phyloP scores from a whole-genome alignment of 352 stramenopile genomes.

The Phytophthora cryptogea region DNA sequence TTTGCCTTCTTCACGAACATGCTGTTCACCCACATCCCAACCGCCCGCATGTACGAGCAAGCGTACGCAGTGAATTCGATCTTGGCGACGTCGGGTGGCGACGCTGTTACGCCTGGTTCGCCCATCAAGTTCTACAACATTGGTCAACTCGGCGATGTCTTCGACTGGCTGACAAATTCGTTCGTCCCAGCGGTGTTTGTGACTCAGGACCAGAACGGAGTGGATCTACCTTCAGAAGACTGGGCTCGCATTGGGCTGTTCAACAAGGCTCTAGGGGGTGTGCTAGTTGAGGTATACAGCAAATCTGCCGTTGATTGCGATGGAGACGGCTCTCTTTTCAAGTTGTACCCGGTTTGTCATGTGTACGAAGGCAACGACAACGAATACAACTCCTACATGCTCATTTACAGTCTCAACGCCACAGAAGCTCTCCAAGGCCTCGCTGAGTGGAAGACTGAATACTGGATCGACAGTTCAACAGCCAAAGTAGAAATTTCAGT shows the following conservation, averaged over 20 bases:
- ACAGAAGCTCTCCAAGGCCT: conserved; percentile 27
- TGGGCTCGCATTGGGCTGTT: conserved; percentile 36
- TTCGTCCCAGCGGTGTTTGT: conserved; percentile 51
- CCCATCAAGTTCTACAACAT: conserved; percentile 58
- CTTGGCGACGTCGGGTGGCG: conserved; percentile 39
- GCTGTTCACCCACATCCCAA: conserved; percentile 50
- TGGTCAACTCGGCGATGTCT: conserved; percentile 36
- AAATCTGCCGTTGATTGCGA: conserved; percentile 23
- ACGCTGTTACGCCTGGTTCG: conserved; percentile 41
- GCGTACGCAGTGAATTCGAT: conserved; percentile 33
- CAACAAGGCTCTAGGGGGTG: conserved; percentile 43
- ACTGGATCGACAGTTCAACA: conserved; percentile 40
- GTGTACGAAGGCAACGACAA: conserved; percentile 20
- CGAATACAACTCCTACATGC: conserved; percentile 21
- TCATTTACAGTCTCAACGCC: conserved; percentile 33
- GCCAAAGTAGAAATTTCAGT: conserved; percentile 38
- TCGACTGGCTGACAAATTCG: conserved; percentile 44
- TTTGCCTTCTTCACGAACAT: conserved; percentile 48
- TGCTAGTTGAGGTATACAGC: conserved; percentile 31
- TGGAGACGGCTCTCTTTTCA: conserved; percentile 23
- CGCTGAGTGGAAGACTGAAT: conserved; percentile 22
- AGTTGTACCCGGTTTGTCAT: conserved; percentile 45
- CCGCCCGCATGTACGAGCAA: conserved; percentile 36
- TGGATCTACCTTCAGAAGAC: conserved; percentile 27
- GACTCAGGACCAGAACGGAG: conserved; percentile 48